Conservation (phyloP, 257 asterid species). For the Avicennia marina region DNA sequence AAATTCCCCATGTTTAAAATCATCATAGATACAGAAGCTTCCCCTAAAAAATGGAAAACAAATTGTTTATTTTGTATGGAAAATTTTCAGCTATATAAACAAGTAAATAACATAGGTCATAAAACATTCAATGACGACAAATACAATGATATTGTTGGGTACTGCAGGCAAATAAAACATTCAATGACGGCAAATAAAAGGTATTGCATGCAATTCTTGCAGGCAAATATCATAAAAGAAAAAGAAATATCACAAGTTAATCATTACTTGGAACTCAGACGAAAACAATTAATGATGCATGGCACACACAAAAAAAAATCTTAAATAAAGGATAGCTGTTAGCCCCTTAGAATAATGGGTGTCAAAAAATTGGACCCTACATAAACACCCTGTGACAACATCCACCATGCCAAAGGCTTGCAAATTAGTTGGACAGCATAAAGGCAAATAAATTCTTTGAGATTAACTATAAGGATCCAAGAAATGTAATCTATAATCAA, state of each 20-base stretch:
- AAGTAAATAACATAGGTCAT: not conserved
- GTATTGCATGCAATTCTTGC: not conserved
- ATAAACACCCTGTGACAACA: no score
- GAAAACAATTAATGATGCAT: not conserved
- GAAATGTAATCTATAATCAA: no score
- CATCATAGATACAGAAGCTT: constrained; percentile 27
- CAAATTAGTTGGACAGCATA: not conserved
- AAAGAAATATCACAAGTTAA: not conserved
- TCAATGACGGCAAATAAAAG: no score
- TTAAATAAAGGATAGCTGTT: not conserved
- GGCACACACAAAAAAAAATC: not conserved
- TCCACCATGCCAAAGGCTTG: not conserved
- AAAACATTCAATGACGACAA: not conserved
- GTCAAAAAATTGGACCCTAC: no score
- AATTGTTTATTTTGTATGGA: not conserved
- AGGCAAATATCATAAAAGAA: not conserved
- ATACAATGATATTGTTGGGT: not conserved
- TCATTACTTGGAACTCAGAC: not conserved
- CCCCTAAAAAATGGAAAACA: constrained; percentile 30
- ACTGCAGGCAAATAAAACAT: no score
- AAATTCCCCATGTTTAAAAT: constrained; percentile 5
- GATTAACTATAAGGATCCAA: not conserved
- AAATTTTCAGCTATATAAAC: not conserved
- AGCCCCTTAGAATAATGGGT: no score
- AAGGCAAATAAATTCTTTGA: not conserved